These are phyloP conservation scores for Pleoardoris graminearum DNA, from an alignment of 2,329 filamentous ascomycete species.

Conservation along the genomic window DNA sequence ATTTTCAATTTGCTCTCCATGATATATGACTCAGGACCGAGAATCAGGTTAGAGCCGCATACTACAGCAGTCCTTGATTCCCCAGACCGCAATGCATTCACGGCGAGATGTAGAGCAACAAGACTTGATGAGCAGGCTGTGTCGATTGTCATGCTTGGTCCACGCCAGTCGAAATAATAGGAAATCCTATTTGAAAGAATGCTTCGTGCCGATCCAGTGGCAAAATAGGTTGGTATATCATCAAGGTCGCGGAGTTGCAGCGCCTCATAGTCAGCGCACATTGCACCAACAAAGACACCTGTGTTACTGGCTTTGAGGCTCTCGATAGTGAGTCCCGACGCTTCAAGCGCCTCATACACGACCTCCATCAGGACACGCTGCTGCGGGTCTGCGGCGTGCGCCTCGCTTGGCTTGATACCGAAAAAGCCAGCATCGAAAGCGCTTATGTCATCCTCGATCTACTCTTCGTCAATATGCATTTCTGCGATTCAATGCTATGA, in stretches of 20 bases:
- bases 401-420: neutral
- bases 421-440: too few relatives aligned
- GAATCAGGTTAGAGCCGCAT: conserved; percentile 23
- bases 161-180: conserved; percentile 41
- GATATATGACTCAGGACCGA: conserved; percentile 10
- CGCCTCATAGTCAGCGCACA: conserved; percentile 23
- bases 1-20: conserved; percentile 7
- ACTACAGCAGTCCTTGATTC: conserved; percentile 16
- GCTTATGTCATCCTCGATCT: too few relatives aligned
- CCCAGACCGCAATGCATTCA: conserved; percentile 10
- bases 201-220: neutral
- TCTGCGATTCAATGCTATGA: too few relatives aligned
- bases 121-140: conserved; percentile 43
- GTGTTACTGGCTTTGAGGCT: conserved; percentile 28
- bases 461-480: too few relatives aligned
- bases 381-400: conserved; percentile 22
- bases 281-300: conserved; percentile 36
- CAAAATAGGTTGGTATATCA: neutral
- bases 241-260: neutral
- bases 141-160: conserved; percentile 41
- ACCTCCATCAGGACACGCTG: conserved; percentile 32
- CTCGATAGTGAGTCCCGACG: conserved; percentile 25
- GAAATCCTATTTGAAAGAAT: conserved; percentile 44
- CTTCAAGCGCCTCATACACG: conserved; percentile 43
- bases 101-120: conserved; percentile 28